Evolutionary conservation across 139 green algal species (phyloP), one percentile per base, ranked within the genome.

Genomic region (Pleodorina starrii): DNA sequence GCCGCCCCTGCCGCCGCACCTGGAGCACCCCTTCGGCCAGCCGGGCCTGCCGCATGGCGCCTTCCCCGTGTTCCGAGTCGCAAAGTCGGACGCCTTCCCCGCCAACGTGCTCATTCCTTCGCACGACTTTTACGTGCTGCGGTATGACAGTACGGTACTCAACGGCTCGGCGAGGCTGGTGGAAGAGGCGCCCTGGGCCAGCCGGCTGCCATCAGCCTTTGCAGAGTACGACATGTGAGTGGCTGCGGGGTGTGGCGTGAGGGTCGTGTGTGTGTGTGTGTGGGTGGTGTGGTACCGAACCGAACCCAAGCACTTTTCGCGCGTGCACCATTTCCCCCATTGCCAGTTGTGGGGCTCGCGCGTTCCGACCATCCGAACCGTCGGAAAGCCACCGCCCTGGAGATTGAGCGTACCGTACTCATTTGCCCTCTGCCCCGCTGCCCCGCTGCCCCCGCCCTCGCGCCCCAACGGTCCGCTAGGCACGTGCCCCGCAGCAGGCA

Each of bases 81-180:
- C 1, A 50, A 85, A 85, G 51, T 54, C 50, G 6, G 50, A 29
- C 23, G 35, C 50, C 21, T 85, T 54, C 51, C 50, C 77, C 6
- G 14, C 10, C n/a, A 32, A 72, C 50, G 36, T 85, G 19, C 77
- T 85, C 36, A 72, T 85, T 9, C 77, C 77, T 21, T 38, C 17
- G 35, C 77, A 85, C 77, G 77, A 85, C 36, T 85, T 85, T 17
- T 72, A 85, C 36, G 0, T 27, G 4, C 51, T 85, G 5, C 35
- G 77, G 0, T 85, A 85, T 35, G 77, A 85, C 77, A 40, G 35
- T 35, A 85, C 77, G 11, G 77, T 85, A 23, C 50, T 85, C 7
- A 46, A 68, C 46, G 75, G 40, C 46, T 40, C 46, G 1, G 32
- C 27, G 12, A 5, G 9, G 14, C 77, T 72, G 36, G 25, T 16